These are phyloP conservation scores for Cytospora paraplurivora DNA, from an alignment of 2,329 filamentous ascomycete genomes.

Conservation along the genomic window DNA sequence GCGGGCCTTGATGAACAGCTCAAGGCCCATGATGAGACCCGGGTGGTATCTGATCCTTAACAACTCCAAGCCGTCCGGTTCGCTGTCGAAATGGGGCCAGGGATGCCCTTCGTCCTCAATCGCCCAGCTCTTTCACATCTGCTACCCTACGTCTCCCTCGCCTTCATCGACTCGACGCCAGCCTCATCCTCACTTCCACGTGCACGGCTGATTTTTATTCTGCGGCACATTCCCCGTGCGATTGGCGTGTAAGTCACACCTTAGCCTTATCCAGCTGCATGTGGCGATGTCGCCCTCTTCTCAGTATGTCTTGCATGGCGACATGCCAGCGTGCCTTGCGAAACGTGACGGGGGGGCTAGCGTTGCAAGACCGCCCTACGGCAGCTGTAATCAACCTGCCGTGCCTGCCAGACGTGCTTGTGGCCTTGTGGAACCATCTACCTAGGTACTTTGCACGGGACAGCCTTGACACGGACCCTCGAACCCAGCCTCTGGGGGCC, in stretches of 20 bases:
- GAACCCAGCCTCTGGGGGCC: too few species aligned
- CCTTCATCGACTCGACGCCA: slow-evolving; percentile 60
- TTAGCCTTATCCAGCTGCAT: slow-evolving; percentile 9
- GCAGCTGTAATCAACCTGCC: slow-evolving; percentile 60
- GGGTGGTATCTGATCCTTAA: slow-evolving; percentile 42
- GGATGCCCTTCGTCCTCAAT: slow-evolving; percentile 61
- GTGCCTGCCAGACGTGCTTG: slow-evolving; percentile 54
- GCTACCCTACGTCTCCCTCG: slow-evolving; percentile 55
- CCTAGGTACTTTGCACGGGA: slow-evolving; percentile 49
- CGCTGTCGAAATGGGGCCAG: slow-evolving; percentile 63
- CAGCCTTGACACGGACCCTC: too few species aligned
- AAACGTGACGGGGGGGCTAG: not conserved
- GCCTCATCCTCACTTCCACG: slow-evolving; percentile 55
- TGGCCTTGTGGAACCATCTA: slow-evolving; percentile 57
- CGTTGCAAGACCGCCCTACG: not conserved
- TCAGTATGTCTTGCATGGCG: not conserved
- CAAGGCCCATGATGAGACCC: slow-evolving; percentile 25
- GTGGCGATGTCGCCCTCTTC: slow-evolving; percentile 9
- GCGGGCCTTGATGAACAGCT: not conserved
- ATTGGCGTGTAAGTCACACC: slow-evolving; percentile 46
- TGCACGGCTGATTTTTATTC: slow-evolving; percentile 60
- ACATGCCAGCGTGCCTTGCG: not conserved
- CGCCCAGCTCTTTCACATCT: slow-evolving; percentile 59
- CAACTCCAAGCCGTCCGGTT: slow-evolving; percentile 54
- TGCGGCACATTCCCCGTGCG: slow-evolving; percentile 65